phyloP scores from a whole-genome alignment of 129 eudicot species.

The Flaveria robusta region DNA sequence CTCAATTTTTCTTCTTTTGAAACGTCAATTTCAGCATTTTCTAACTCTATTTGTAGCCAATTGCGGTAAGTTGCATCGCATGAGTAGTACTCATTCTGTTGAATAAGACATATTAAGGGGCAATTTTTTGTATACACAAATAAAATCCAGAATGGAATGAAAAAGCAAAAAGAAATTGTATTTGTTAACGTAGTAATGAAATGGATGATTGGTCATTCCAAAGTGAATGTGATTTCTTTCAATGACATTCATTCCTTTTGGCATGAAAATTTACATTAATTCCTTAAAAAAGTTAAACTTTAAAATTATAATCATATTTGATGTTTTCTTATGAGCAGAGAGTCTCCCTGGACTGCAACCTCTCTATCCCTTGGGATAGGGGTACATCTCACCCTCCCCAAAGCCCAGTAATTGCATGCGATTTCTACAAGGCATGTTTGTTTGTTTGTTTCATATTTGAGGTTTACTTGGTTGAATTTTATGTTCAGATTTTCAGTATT shows the following conservation, averaged over 20 bases:
- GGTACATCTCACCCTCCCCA: too few relatives aligned
- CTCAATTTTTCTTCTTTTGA: slow-evolving; percentile 73
- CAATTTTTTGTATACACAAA: background rate
- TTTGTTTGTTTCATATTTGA: too few relatives aligned
- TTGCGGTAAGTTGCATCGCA: slow-evolving; percentile 96
- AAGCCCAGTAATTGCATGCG: too few relatives aligned
- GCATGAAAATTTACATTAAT: background rate
- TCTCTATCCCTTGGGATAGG: too few relatives aligned
- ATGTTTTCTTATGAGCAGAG: background rate
- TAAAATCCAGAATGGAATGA: background rate
- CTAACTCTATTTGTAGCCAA: slow-evolving; percentile 81
- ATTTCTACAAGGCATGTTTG: too few relatives aligned
- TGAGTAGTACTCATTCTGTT: slow-evolving; percentile 90
- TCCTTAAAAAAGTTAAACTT: background rate
- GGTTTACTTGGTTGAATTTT: background rate
- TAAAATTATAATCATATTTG: background rate
- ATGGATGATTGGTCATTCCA: background rate
- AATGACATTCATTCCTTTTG: background rate
- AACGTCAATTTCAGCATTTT: slow-evolving; percentile 60
- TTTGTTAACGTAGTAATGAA: slow-evolving; percentile 4
- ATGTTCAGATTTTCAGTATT: background rate
- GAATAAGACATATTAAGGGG: slow-evolving; percentile 3
- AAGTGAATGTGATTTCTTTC: background rate
- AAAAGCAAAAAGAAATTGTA: background rate
- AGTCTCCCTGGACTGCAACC: too few relatives aligned